These are phyloP conservation scores for Lactuca sativa DNA, from an alignment of 129 eudicot genomes.

Conservation along the genomic window DNA sequence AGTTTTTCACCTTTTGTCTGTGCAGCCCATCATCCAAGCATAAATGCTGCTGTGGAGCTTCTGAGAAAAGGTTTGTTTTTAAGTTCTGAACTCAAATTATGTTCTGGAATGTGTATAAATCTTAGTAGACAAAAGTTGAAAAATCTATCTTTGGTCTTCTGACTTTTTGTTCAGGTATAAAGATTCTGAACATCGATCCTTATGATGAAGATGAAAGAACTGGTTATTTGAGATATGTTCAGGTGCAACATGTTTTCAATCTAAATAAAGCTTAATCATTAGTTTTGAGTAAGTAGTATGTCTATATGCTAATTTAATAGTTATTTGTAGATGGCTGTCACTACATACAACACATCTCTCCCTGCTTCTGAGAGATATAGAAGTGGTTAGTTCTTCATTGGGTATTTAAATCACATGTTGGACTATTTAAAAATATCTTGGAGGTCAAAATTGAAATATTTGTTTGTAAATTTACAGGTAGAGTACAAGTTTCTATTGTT, in stretches of 20 bases:
- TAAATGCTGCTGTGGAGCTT: conserved; percentile 84
- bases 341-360: conserved; percentile 85
- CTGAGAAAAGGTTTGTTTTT: conserved; percentile 51
- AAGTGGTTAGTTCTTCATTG: conserved; percentile 55
- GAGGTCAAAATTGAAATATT: background rate
- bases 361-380: conserved; percentile 87
- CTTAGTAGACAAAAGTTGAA: conserved; percentile 1
- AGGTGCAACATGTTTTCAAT: conserved; percentile 45
- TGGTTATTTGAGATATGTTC: conserved; percentile 93
- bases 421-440: background rate
- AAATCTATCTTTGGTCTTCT: conserved; percentile 14
- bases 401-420: conserved; percentile 12
- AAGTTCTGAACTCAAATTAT: conserved; percentile 3
- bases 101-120: background rate
- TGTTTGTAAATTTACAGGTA: conserved; percentile 45
- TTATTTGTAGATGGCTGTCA: conserved; percentile 85
- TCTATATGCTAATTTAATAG: conserved; percentile 24
- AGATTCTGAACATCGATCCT: conserved; percentile 64
- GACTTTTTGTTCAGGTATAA: conserved; percentile 48
- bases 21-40: conserved; percentile 95
- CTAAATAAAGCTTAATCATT: background rate
- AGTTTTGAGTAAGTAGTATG: conserved; percentile 5
- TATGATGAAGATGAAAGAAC: conserved; percentile 87
- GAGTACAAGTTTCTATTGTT: conserved; percentile 85
- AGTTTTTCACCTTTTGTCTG: conserved; percentile 15